Percentiles rank a stretch among this genome's conserved stretches.
phyloP scores from a whole-genome alignment of 352 stramenopile genomes.

The Globisporangium radiosum region DNA sequence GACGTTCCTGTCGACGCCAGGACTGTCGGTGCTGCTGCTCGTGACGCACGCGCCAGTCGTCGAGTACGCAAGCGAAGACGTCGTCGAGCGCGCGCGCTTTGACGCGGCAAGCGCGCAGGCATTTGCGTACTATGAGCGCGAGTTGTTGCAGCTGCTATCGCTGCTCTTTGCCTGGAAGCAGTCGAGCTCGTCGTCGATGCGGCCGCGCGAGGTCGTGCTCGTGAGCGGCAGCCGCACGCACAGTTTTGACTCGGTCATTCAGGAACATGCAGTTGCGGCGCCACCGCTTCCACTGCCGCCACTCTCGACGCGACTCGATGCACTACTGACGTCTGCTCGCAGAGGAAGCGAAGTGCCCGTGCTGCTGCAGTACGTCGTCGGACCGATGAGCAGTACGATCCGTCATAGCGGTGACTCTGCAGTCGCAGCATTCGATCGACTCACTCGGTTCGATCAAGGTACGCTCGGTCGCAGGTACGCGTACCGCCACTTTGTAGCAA shows the following conservation, averaged over 20 bases:
- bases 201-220: conserved; percentile 21
- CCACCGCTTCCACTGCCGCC: neutral
- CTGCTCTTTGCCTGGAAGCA: conserved; percentile 39
- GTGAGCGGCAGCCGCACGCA: conserved; percentile 23
- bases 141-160: conserved; percentile 27
- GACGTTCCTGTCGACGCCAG: conserved; percentile 28
- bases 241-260: conserved; percentile 38
- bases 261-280: conserved; percentile 9
- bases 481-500: conserved; percentile 23
- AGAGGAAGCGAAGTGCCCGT: conserved; percentile 4
- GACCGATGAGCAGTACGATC: conserved; percentile 10
- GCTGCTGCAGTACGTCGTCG: conserved; percentile 23
- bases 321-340: neutral
- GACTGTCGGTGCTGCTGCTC: conserved; percentile 27
- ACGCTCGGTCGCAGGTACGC: conserved; percentile 23
- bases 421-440: neutral
- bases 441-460: conserved; percentile 18
- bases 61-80: conserved; percentile 43
- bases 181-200: neutral
- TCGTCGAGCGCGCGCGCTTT: conserved; percentile 34
- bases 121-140: conserved; percentile 39
- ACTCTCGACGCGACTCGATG: neutral
- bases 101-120: conserved; percentile 20
- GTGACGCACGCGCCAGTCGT: conserved; percentile 28
- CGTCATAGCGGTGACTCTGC: neutral